phyloP scores from a whole-genome alignment of 148 eudicot species.

The Cornus suecica region DNA sequence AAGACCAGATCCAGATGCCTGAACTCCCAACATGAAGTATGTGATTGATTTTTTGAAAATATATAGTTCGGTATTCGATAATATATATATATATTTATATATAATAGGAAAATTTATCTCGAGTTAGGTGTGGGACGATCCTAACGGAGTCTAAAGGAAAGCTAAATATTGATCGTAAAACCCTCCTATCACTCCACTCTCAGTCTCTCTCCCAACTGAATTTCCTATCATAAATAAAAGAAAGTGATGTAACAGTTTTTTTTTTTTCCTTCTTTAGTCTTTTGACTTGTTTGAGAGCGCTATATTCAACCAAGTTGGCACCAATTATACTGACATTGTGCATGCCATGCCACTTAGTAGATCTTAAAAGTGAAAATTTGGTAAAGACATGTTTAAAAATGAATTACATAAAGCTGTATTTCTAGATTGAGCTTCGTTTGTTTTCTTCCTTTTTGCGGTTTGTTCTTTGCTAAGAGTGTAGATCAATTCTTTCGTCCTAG shows the following conservation, averaged over 20 bases:
- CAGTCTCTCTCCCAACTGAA: not conserved
- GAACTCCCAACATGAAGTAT: conserved; percentile 74
- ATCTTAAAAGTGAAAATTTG: too few species aligned
- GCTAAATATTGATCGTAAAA: not conserved
- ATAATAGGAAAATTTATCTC: not conserved
- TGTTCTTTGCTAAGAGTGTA: not conserved
- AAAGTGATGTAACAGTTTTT: too few species aligned
- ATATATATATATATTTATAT: not conserved
- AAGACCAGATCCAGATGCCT: conserved; percentile 68
- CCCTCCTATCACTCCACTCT: not conserved
- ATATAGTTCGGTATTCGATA: not conserved
- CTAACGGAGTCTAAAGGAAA: not conserved
- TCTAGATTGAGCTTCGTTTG: not conserved
- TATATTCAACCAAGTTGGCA: not conserved
- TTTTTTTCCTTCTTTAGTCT: too few species aligned
- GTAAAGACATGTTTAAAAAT: not conserved
- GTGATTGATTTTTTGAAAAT: conserved; percentile 9
- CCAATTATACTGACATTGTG: not conserved
- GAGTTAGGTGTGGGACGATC: not conserved
- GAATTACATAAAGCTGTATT: not conserved
- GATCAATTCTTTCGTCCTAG: not conserved
- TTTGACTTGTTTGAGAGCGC: not conserved
- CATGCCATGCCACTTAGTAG: not conserved
- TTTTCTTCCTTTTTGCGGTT: not conserved
- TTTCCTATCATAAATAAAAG: not conserved